Conservation (phyloP, 2,329 filamentous ascomycete species). For the Parastagonospora nodorum region DNA sequence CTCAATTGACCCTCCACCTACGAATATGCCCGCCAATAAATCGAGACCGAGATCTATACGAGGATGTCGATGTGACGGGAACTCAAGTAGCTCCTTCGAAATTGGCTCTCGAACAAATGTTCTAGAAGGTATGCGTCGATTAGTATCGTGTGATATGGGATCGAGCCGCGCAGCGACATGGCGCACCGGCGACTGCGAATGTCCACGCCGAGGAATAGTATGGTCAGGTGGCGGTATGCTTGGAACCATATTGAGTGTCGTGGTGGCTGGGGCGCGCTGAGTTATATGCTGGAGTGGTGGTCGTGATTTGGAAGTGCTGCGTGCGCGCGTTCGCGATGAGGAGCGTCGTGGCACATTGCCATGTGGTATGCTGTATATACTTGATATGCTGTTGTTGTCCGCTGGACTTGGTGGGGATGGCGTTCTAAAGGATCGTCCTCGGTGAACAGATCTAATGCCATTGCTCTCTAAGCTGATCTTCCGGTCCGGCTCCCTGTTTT, state of each 20-base stretch:
- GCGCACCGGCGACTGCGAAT: constrained; percentile 56
- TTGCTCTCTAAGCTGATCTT: constrained; percentile 36
- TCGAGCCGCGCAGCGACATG: constrained; percentile 48
- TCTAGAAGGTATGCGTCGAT: constrained; percentile 51
- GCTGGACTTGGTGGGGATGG: constrained; percentile 40
- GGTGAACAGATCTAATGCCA: constrained; percentile 31
- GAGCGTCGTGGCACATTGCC: constrained; percentile 53
- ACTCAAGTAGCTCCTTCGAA: constrained; percentile 56
- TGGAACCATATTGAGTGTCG: constrained; percentile 20
- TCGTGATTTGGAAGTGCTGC: constrained; percentile 29
- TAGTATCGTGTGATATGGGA: constrained; percentile 50
- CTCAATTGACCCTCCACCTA: constrained; percentile 61
- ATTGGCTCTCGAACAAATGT: constrained; percentile 55
- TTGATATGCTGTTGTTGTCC: constrained; percentile 47
- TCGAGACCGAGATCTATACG: constrained; percentile 56
- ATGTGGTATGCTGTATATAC: constrained; percentile 53
- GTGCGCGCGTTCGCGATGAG: constrained; percentile 47
- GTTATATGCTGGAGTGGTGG: constrained; percentile 19
- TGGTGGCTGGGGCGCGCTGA: constrained; percentile 18
- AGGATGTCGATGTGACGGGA: constrained; percentile 55
- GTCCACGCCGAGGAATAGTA: constrained; percentile 52
- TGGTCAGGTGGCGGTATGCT: constrained; percentile 30
- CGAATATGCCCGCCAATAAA: constrained; percentile 57
- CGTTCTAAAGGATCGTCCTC: constrained; percentile 34
- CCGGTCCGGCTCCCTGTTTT: constrained; percentile 35